A percentile compares a stretch with the other conserved stretches of the same genome.
Conservation (phyloP, 805 yeast genomes). For the Pichia ethanolica region DNA sequence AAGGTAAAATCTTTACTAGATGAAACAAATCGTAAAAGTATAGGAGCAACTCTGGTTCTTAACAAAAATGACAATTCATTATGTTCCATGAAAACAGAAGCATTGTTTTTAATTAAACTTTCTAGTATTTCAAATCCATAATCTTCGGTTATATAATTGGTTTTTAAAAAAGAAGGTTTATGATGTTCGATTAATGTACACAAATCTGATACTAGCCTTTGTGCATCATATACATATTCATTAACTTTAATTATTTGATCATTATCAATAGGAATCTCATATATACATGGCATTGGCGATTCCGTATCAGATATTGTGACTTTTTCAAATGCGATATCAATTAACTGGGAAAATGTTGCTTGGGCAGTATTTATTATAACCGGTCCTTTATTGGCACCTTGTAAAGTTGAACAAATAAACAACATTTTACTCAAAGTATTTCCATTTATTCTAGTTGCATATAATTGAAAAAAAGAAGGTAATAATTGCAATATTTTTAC, state of each 20-base stretch:
- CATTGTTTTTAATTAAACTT: conserved; percentile 62
- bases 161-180: conserved; percentile 45
- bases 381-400: conserved; percentile 57
- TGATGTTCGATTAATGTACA: conserved; percentile 59
- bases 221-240: conserved; percentile 60
- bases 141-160: conserved; percentile 47
- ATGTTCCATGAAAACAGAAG: conserved; percentile 45
- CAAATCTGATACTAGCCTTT: conserved; percentile 61
- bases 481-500: conserved; percentile 77
- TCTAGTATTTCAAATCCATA: conserved; percentile 81
- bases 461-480: conserved; percentile 65
- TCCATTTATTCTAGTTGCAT: conserved; percentile 48
- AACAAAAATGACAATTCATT: conserved; percentile 60
- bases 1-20: conserved; percentile 54
- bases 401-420: conserved; percentile 64
- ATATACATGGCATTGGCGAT: conserved; percentile 14
- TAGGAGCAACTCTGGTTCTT: conserved; percentile 65
- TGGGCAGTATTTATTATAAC: conserved; percentile 86
- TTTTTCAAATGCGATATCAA: conserved; percentile 71
- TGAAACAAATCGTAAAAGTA: conserved; percentile 60
- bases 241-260: conserved; percentile 36
- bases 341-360: conserved; percentile 84
- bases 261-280: conserved; percentile 40
- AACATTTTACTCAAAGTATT: conserved; percentile 50
- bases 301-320: conserved; percentile 35